phyloP scores from a whole-genome alignment of 345 rosid species.

The Pseudoturritis turrita region DNA sequence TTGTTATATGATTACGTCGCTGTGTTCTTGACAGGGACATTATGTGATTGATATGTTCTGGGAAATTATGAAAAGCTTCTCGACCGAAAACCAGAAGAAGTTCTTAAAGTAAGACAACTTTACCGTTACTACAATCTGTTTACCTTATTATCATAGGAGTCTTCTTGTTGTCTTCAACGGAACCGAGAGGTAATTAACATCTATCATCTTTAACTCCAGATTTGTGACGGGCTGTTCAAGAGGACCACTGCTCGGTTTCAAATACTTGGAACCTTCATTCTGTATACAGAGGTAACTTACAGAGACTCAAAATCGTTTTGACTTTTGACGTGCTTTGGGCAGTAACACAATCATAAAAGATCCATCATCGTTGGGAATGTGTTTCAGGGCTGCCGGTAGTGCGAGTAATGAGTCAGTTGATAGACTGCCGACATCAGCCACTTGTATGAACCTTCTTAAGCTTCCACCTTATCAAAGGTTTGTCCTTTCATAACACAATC shows the following conservation, averaged over 20 bases:
- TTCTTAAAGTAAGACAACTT: slow-evolving; percentile 71
- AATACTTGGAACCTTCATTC: slow-evolving; percentile 79
- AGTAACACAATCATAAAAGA: background rate
- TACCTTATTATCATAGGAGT: background rate
- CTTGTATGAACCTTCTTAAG: slow-evolving; percentile 98
- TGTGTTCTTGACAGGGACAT: slow-evolving; percentile 66
- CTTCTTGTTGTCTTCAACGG: background rate
- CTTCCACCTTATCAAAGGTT: slow-evolving; percentile 98
- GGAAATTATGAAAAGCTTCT: slow-evolving; percentile 89
- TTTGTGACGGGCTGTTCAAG: slow-evolving; percentile 98
- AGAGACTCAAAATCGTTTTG: background rate
- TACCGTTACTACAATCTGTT: background rate
- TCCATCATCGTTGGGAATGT: slow-evolving; percentile 1
- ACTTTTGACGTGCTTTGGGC: background rate
- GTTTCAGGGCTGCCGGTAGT: slow-evolving; percentile 15
- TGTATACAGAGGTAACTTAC: slow-evolving; percentile 84
- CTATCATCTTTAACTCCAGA: slow-evolving; percentile 37
- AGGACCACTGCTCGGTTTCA: slow-evolving; percentile 94
- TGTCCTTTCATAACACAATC: slow-evolving; percentile 23
- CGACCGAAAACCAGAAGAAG: slow-evolving; percentile 78
- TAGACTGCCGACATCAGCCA: slow-evolving; percentile 90
- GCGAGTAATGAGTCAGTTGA: slow-evolving; percentile 60
- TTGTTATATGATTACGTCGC: slow-evolving; percentile 7
- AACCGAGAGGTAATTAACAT: slow-evolving; percentile 11
- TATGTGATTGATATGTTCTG: slow-evolving; percentile 96